Evolutionary conservation across 441 rosid genomes (phyloP).

Genomic region (Corymbia citriodora): DNA sequence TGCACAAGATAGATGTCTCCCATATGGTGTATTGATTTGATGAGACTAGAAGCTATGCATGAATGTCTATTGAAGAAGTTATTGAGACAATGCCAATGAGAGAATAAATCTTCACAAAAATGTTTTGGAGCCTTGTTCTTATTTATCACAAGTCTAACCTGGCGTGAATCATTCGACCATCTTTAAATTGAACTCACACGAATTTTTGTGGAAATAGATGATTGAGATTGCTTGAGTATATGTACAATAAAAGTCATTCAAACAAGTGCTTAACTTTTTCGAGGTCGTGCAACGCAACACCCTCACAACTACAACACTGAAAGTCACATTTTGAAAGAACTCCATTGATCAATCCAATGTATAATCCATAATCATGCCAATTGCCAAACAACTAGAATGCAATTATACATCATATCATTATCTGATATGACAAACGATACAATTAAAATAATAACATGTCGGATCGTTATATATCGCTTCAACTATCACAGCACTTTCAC

Average conservation of each 20-base stretch:
- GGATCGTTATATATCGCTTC: neutral
- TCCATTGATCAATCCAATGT: neutral
- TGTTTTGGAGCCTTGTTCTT: neutral
- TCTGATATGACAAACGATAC: neutral
- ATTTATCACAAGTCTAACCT: neutral
- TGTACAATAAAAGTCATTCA: too few relatives aligned
- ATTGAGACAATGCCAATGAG: neutral
- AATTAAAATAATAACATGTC: neutral
- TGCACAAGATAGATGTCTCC: neutral
- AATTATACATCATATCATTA: neutral
- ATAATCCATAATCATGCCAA: neutral
- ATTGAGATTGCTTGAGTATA: too few relatives aligned
- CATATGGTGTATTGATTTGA: neutral
- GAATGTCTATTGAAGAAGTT: neutral
- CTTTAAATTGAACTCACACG: too few relatives aligned
- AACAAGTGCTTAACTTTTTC: too few relatives aligned
- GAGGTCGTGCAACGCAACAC: too few relatives aligned
- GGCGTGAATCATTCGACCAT: too few relatives aligned
- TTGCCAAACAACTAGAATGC: neutral
- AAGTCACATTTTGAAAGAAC: neutral
- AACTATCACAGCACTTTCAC: neutral
- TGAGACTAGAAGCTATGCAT: too few relatives aligned
- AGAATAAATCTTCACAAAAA: neutral
- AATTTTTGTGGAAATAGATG: too few relatives aligned
- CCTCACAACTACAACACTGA: neutral